Evolutionary conservation across 805 yeast species (phyloP), one percentile per base, ranked within the genome.

Genomic region (Kazachstania africana): DNA sequence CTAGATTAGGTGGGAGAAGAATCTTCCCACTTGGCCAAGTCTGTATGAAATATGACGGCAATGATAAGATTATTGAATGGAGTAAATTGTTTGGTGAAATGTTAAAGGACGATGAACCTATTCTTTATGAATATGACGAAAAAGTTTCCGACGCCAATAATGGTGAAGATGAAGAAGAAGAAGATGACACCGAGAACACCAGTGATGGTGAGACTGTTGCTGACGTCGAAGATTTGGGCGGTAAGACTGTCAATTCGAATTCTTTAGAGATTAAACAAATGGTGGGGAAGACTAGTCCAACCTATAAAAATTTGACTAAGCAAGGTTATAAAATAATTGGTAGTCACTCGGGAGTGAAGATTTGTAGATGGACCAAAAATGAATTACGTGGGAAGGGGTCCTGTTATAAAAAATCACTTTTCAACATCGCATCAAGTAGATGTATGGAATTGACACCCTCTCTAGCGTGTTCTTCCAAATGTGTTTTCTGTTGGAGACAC

Each of bases 381-480:
- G 96, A 95, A 1, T 64, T 85, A 45, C 69, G 96, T 44, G 95
- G 95, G 18, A 71, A 95, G 44, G 96, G 96, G 2, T 83, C 94
- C 3, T 85, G 96, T 60, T 85, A 85, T 60, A 85, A 85, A 53
- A 83, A 70, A 58, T 94, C 95, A 8, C 78, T 85, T 46, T 85
- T 87, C 53, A 95, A 95, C 16, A 85, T 85, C 45, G 73, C 69
- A 38, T 79, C 93, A 2, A 95, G 88, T 59, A 62, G 88, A 35
- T 85, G 96, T 59, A 85, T 85, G 96, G 96, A 85, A 53, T 74
- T 95, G 3, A 85, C 96, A 0, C 96, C 96, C 1, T 78, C 94
- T 1, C 63, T 85, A 36, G 88, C 95, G 6, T 85, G 96, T 56
- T 83, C 95, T 4, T 85, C 85, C 52, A 85, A 85, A 54, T 85